Evolutionary conservation across 2,329 filamentous ascomycete species (phyloP).

Genomic region (Stachybotrys chartarum): DNA sequence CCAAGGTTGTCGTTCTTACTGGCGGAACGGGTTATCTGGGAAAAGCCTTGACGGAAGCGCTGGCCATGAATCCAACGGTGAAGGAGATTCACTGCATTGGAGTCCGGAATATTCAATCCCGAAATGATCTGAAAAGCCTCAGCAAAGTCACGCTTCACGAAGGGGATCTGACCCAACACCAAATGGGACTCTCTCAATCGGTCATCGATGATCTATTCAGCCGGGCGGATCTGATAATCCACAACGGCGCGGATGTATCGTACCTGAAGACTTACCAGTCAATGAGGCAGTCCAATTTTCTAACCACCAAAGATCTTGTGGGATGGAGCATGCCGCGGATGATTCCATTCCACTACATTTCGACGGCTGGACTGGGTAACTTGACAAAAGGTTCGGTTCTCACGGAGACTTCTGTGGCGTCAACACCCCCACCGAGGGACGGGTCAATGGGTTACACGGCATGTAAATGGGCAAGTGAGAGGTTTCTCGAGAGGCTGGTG

Average conservation of each 20-base stretch:
- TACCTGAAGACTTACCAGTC: slow-evolving; percentile 23
- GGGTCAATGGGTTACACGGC: background rate
- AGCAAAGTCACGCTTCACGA: slow-evolving; percentile 22
- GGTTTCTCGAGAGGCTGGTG: background rate
- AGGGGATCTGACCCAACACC: slow-evolving; percentile 27
- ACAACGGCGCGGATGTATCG: slow-evolving; percentile 30
- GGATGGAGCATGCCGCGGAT: background rate
- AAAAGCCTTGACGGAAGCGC: slow-evolving; percentile 22
- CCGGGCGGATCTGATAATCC: slow-evolving; percentile 41
- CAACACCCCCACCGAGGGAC: background rate
- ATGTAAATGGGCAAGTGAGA: background rate
- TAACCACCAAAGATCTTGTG: slow-evolving; percentile 19
- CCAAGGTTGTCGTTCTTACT: slow-evolving; percentile 7
- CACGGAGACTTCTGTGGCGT: background rate
- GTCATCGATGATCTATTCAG: slow-evolving; percentile 19
- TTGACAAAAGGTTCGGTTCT: background rate
- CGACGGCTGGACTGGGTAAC: slow-evolving; percentile 6
- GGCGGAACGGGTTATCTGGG: slow-evolving; percentile 12
- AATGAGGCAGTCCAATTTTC: slow-evolving; percentile 19
- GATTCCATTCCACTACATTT: slow-evolving; percentile 28
- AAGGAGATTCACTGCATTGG: slow-evolving; percentile 37
- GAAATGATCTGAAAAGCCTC: background rate
- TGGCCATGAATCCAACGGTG: slow-evolving; percentile 24
- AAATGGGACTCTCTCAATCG: slow-evolving; percentile 28
- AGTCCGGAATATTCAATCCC: slow-evolving; percentile 14